phyloP scores from a whole-genome alignment of 2,329 filamentous ascomycete genomes.

The Bipolaris cookei region DNA sequence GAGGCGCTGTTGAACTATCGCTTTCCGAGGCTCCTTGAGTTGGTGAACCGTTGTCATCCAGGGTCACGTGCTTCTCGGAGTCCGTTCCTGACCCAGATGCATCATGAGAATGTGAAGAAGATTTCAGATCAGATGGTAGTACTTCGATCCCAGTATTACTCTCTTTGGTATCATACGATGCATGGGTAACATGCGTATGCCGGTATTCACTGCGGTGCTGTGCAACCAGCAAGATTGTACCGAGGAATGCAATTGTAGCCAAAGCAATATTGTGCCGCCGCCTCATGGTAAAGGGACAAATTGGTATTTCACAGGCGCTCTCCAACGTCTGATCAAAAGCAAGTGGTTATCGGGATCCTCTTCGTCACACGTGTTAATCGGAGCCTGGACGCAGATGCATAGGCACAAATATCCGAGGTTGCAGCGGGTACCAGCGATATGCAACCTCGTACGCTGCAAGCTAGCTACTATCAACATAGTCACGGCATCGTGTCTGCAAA shows the following conservation, averaged over 20 bases:
- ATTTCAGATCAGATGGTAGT: slow-evolving; percentile 4
- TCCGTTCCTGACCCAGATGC: not conserved
- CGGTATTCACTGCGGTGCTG: slow-evolving; percentile 4
- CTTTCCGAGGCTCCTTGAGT: not conserved
- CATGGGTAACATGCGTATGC: not conserved
- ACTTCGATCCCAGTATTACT: slow-evolving; percentile 9
- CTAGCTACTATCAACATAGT: not conserved
- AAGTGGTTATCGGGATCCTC: not conserved
- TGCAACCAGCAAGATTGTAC: slow-evolving; percentile 5
- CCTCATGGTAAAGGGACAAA: slow-evolving; percentile 8
- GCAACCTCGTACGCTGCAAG: not conserved
- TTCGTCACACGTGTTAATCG: slow-evolving; percentile 2
- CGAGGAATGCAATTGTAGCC: slow-evolving; percentile 14
- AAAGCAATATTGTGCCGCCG: slow-evolving; percentile 16
- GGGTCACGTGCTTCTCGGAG: not conserved
- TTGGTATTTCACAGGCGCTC: not conserved
- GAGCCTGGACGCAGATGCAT: not conserved
- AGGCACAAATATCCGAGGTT: not conserved
- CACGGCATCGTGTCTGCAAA: not conserved
- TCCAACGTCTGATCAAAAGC: not conserved
- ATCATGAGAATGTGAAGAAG: not conserved
- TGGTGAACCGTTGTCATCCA: not conserved
- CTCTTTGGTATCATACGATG: not conserved
- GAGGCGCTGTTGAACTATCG: not conserved
- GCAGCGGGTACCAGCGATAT: not conserved